Conservation (phyloP, 371 early-diverging fungal species). For the Apophysomyces elegans region DNA sequence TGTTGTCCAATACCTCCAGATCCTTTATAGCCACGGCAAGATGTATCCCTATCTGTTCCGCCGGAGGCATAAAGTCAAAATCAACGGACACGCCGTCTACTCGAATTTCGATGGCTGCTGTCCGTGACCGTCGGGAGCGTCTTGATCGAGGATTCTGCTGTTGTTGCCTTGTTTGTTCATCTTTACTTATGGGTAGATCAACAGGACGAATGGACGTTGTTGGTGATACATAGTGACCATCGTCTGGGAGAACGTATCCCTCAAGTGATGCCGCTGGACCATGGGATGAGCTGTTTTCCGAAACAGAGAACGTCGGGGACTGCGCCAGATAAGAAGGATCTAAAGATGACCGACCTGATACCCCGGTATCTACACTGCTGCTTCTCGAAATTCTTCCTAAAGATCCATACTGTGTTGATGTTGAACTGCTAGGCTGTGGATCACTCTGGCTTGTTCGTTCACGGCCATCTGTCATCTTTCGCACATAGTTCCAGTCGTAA, state of each 20-base stretch:
- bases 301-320: conserved; percentile 9
- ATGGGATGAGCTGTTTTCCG: conserved; percentile 12
- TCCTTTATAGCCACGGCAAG: conserved; percentile 60
- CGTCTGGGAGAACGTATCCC: conserved; percentile 2
- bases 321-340: neutral
- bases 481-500: conserved; percentile 52
- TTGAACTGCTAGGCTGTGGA: conserved; percentile 4
- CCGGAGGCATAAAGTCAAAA: conserved; percentile 59
- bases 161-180: neutral
- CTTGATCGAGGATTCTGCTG: conserved; percentile 8
- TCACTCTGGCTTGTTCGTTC: neutral
- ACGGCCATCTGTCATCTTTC: conserved; percentile 16
- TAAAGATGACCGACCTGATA: neutral
- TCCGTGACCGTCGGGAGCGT: conserved; percentile 27
- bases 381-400: conserved; percentile 16
- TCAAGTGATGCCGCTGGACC: conserved; percentile 3
- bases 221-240: conserved; percentile 14
- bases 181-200: conserved; percentile 18
- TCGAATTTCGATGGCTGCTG: conserved; percentile 62
- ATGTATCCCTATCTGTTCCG: conserved; percentile 52
- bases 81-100: conserved; percentile 56
- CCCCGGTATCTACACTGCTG: conserved; percentile 17
- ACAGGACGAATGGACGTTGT: neutral
- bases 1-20: conserved; percentile 80
- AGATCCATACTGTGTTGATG: conserved; percentile 2